Evolutionary conservation across 2,329 filamentous ascomycete species (phyloP).

Genomic region (Colletotrichum echinochloae): DNA sequence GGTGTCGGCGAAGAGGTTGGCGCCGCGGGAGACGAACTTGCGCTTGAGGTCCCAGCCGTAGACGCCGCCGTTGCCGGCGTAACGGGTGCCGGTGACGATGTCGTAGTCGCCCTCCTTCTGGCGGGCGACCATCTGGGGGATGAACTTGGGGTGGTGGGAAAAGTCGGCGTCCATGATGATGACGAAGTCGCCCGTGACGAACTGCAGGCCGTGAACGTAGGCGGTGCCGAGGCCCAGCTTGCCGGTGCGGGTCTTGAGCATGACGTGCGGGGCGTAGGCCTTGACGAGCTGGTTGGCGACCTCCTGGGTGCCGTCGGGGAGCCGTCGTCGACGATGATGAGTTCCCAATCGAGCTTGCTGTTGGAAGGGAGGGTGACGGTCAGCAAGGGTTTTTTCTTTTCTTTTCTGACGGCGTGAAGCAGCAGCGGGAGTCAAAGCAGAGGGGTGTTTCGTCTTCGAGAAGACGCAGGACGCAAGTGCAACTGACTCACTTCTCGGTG

Average conservation of each 20-base stretch:
- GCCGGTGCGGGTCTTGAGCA: slow-evolving; percentile 88
- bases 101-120: slow-evolving; percentile 86
- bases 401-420: background rate
- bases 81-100: slow-evolving; percentile 96
- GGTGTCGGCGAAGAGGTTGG: slow-evolving; percentile 96
- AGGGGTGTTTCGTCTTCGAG: background rate
- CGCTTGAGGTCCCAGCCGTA: slow-evolving; percentile 97
- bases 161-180: slow-evolving; percentile 99
- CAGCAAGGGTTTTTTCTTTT: too few species aligned
- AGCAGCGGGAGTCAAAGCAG: accelerated
- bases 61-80: slow-evolving; percentile 89
- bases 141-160: slow-evolving; percentile 99
- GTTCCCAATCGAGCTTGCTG: slow-evolving; percentile 94
- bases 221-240: slow-evolving; percentile 98
- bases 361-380: slow-evolving; percentile 18
- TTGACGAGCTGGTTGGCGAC: slow-evolving; percentile 91
- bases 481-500: slow-evolving; percentile 84
- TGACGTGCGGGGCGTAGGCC: slow-evolving; percentile 82
- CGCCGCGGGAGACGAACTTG: slow-evolving; percentile 85
- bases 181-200: slow-evolving; percentile 90
- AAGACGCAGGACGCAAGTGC: background rate
- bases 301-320: slow-evolving; percentile 93
- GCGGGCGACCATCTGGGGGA: slow-evolving; percentile 88
- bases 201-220: slow-evolving; percentile 94
- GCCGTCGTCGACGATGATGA: slow-evolving; percentile 98